These are phyloP conservation scores for Beauveria australis DNA, from an alignment of 2,329 filamentous ascomycete genomes.

Conservation along the genomic window DNA sequence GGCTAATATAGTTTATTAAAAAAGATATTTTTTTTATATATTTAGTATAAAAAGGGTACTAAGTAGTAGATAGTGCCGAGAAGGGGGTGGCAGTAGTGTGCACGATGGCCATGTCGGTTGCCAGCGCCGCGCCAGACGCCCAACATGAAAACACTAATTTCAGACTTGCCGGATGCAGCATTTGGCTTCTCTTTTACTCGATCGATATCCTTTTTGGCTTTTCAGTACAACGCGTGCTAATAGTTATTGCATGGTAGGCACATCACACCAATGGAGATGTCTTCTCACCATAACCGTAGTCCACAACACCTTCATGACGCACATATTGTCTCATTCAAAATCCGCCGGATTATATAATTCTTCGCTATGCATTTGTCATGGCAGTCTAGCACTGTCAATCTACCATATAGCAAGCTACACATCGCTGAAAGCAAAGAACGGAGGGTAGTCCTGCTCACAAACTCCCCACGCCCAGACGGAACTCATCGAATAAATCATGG, in stretches of 20 bases:
- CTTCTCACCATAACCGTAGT: neutral
- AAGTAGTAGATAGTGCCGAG: no score
- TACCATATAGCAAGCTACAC: constrained; percentile 16
- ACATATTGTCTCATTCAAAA: neutral
- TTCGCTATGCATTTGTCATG: neutral
- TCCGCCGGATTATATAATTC: no score
- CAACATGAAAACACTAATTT: neutral
- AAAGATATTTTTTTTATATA: no score
- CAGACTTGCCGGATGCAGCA: neutral
- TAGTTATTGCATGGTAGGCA: neutral
- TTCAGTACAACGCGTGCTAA: no score
- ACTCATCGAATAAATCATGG: constrained; percentile 28
- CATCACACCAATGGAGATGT: neutral
- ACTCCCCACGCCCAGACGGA: constrained; percentile 32
- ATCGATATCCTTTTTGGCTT: neutral
- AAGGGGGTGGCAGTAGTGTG: neutral
- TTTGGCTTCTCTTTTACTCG: neutral
- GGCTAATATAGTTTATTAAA: no score
- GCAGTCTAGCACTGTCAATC: neutral
- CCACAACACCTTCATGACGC: neutral
- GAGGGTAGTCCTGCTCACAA: constrained; percentile 24
- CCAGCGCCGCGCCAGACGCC: neutral
- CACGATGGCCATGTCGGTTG: neutral
- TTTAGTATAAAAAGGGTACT: no score
- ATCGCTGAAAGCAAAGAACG: constrained; percentile 29